Conservation (phyloP, 768 basidiomycete species). For the Tulasnella sp. region DNA sequence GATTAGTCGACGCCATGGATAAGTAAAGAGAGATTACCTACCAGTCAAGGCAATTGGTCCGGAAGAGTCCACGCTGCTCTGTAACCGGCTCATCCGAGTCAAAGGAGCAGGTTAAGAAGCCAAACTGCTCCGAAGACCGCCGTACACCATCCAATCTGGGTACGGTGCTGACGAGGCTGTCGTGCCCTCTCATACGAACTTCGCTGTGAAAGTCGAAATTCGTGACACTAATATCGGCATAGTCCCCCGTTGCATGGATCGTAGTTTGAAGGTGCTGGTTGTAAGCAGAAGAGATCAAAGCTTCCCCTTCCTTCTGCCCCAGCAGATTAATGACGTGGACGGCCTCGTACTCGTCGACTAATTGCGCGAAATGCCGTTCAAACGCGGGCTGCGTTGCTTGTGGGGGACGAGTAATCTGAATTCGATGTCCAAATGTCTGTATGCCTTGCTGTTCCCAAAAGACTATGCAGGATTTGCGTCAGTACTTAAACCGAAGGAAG, state of each 20-base stretch:
- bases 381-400: constrained; percentile 93
- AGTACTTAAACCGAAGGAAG: background rate
- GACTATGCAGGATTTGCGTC: constrained; percentile 48
- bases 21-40: constrained; percentile 40
- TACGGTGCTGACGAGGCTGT: constrained; percentile 73
- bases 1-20: background rate
- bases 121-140: constrained; percentile 70
- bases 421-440: constrained; percentile 89
- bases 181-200: constrained; percentile 79
- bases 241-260: constrained; percentile 40
- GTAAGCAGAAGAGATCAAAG: constrained; percentile 77
- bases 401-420: constrained; percentile 92
- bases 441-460: constrained; percentile 99
- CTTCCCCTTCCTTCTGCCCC: constrained; percentile 89
- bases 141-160: constrained; percentile 58
- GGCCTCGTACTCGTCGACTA: constrained; percentile 80
- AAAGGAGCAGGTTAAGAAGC: constrained; percentile 78
- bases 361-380: constrained; percentile 83
- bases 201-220: constrained; percentile 92
- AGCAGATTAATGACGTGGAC: constrained; percentile 89
- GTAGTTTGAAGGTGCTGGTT: constrained; percentile 59
- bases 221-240: constrained; percentile 71
- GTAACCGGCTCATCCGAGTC: constrained; percentile 66
- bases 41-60: constrained; percentile 96
- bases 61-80: constrained; percentile 87